Evolutionary conservation across 2,329 filamentous ascomycete species (phyloP).

Genomic region (Penicillium sp.): DNA sequence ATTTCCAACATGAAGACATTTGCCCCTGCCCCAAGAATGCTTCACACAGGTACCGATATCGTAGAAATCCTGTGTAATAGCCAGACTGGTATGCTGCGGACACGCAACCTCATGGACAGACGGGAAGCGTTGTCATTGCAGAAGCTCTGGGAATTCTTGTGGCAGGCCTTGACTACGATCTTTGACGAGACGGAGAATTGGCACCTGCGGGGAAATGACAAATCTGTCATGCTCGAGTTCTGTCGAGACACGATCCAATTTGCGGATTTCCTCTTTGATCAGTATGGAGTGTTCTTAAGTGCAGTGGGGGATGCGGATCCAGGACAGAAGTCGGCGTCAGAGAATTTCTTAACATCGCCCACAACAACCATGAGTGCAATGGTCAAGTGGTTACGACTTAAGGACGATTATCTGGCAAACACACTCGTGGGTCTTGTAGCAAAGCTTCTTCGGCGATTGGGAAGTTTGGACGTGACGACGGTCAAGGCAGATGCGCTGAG

Average conservation of each 20-base stretch:
- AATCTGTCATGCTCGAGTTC: conserved; percentile 78
- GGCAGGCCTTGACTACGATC: conserved; percentile 72
- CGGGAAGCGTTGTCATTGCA: conserved; percentile 62
- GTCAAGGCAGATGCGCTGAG: conserved; percentile 61
- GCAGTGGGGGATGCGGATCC: conserved; percentile 51
- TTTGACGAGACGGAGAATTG: conserved; percentile 79
- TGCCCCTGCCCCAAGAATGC: conserved; percentile 54
- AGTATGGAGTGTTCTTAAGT: conserved; percentile 76
- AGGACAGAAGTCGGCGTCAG: conserved; percentile 39
- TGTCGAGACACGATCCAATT: conserved; percentile 94
- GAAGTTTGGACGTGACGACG: conserved; percentile 61
- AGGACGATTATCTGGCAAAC: conserved; percentile 77
- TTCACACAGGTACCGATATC: conserved; percentile 57
- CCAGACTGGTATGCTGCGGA: conserved; percentile 58
- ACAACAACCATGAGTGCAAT: conserved; percentile 61
- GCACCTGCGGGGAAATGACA: conserved; percentile 65
- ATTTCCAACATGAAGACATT: conserved; percentile 55
- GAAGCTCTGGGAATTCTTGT: conserved; percentile 77
- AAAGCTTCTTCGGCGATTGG: conserved; percentile 77
- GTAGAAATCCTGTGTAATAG: conserved; percentile 59
- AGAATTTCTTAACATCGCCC: conserved; percentile 59
- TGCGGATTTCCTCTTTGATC: conserved; percentile 74
- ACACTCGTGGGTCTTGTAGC: conserved; percentile 76
- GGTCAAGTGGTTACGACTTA: conserved; percentile 81
- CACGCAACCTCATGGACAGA: conserved; percentile 49